Evolutionary conservation across 441 rosid genomes (phyloP).

Genomic region (Francoa sonchifolia): DNA sequence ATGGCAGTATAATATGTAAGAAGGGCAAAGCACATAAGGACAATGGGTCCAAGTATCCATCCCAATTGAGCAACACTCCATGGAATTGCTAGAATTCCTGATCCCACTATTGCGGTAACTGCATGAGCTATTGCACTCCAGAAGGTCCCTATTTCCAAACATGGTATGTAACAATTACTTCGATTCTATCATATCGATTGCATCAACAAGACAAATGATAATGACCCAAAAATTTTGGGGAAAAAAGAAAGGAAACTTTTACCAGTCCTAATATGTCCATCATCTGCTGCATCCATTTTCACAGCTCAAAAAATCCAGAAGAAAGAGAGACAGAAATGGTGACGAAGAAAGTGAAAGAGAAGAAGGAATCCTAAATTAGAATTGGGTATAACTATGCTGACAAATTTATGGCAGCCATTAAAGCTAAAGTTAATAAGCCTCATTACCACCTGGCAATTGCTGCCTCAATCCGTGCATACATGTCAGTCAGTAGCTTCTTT

Average conservation of each 20-base stretch:
- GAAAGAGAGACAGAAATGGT: not conserved
- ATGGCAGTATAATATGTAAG: slow-evolving; percentile 15
- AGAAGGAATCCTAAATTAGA: not conserved
- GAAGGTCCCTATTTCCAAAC: slow-evolving; percentile 11
- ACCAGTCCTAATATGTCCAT: slow-evolving; percentile 19
- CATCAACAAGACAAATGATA: too few species aligned
- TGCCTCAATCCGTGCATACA: too few species aligned
- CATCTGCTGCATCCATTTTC: slow-evolving; percentile 8
- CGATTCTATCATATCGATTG: not conserved
- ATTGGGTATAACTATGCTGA: too few species aligned
- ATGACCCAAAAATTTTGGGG: not conserved
- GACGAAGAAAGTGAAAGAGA: not conserved
- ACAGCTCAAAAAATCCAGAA: slow-evolving; percentile 7
- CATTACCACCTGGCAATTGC: too few species aligned
- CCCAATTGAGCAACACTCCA: slow-evolving; percentile 27
- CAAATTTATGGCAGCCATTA: too few species aligned
- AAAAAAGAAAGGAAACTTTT: not conserved
- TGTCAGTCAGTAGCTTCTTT: too few species aligned
- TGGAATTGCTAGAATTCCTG: slow-evolving; percentile 23
- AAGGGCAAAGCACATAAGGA: slow-evolving; percentile 9
- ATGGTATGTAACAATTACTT: not conserved
- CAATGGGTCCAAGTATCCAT: slow-evolving; percentile 17
- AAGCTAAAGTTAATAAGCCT: too few species aligned
- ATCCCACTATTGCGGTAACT: slow-evolving; percentile 23
- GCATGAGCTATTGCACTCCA: slow-evolving; percentile 22